A percentile compares a stretch with the other conserved stretches of the same genome.
phyloP scores from a whole-genome alignment of 2,329 filamentous ascomycete species.

The Ophiocordyceps unilateralis region DNA sequence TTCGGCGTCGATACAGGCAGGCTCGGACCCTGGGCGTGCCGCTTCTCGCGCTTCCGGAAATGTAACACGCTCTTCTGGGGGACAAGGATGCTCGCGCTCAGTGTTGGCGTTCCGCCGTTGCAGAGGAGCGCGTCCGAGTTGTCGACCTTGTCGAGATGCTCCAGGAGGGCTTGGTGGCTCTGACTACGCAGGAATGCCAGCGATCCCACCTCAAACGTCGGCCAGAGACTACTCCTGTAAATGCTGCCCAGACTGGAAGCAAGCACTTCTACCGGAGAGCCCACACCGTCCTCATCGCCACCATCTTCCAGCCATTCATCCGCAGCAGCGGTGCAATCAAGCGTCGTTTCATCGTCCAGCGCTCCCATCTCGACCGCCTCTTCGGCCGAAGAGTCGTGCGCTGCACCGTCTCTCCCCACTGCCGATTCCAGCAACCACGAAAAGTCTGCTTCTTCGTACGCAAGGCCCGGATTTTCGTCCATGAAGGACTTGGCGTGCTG shows the following conservation, averaged over 20 bases:
- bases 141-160: constrained; percentile 29
- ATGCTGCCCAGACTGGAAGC: constrained; percentile 17
- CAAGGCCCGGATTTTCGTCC: constrained; percentile 22
- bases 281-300: constrained; percentile 4
- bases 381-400: background rate
- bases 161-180: constrained; percentile 28
- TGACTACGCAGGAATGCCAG: constrained; percentile 31
- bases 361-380: background rate
- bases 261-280: constrained; percentile 12
- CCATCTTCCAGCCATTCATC: constrained; percentile 3
- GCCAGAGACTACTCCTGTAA: constrained; percentile 32
- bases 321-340: background rate
- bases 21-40: constrained; percentile 6
- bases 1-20: constrained; percentile 9
- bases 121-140: constrained; percentile 29
- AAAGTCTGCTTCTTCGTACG: background rate
- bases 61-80: constrained; percentile 32
- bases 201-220: constrained; percentile 37
- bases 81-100: constrained; percentile 35
- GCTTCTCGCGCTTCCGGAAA: constrained; percentile 20
- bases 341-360: background rate
- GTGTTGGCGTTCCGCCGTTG: constrained; percentile 33
- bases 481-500: constrained; percentile 27
- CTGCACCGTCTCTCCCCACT: background rate
- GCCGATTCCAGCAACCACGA: constrained; percentile 23